Conservation (phyloP, 2,329 filamentous ascomycete species). For the Corynespora cassiicola region DNA sequence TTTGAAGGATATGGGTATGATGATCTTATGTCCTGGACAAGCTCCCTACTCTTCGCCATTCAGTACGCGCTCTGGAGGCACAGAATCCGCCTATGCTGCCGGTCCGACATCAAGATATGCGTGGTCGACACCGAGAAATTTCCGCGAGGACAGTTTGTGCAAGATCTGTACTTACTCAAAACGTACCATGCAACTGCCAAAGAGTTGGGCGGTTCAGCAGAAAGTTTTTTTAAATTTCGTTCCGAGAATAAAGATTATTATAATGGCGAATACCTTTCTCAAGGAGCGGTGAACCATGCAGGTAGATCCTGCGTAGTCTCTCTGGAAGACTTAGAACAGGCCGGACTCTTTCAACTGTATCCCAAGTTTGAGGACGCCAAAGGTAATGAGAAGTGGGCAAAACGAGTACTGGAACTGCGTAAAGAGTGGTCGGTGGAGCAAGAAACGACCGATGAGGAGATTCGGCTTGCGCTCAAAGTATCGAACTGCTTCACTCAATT, state of each 20-base stretch:
- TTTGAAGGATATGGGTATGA: conserved; percentile 3
- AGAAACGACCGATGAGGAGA: conserved; percentile 6
- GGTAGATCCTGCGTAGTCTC: conserved; percentile 11
- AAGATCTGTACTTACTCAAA: conserved; percentile 4
- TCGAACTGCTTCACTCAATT: conserved; percentile 6
- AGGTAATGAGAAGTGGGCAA: conserved; percentile 5
- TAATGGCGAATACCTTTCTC: conserved; percentile 14
- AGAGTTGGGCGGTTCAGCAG: not conserved
- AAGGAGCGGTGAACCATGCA: conserved; percentile 10
- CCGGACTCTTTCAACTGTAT: conserved; percentile 11
- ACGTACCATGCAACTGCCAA: conserved; percentile 1
- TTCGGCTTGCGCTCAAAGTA: conserved; percentile 7
- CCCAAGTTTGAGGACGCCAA: conserved; percentile 7
- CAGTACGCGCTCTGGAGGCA: conserved; percentile 10
- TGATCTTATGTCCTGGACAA: conserved; percentile 10
- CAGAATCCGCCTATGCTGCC: not conserved
- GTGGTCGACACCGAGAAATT: conserved; percentile 6
- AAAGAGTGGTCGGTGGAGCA: conserved; percentile 9
- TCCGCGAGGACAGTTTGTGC: conserved; percentile 7
- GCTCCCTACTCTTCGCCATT: conserved; percentile 11
- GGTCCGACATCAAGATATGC: conserved; percentile 10
- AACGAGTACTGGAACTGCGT: conserved; percentile 9
- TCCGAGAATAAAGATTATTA: conserved; percentile 6
- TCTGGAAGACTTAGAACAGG: conserved; percentile 8
- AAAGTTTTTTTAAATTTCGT: conserved; percentile 9